A percentile compares a stretch with the other conserved stretches of the same genome.
These are phyloP conservation scores for Ophiostoma montium DNA, from an alignment of 2,329 filamentous ascomycete genomes.

Conservation along the genomic window DNA sequence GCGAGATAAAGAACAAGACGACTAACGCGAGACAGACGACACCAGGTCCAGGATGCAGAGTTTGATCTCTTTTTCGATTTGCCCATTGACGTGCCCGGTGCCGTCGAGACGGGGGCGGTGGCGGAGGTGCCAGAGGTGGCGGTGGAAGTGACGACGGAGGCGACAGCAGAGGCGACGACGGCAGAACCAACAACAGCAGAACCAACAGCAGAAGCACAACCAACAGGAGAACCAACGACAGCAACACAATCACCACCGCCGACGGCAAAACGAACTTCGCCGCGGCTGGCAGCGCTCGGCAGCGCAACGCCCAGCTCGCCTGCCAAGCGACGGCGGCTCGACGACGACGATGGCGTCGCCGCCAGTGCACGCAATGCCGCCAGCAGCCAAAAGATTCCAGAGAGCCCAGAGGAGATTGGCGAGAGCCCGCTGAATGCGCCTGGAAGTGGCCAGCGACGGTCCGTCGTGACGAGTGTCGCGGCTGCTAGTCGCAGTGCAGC, in stretches of 20 bases:
- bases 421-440: slow-evolving; percentile 42
- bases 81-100: background rate
- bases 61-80: slow-evolving; percentile 36
- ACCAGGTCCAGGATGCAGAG: slow-evolving; percentile 45
- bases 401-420: slow-evolving; percentile 28
- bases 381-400: background rate
- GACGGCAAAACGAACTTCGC: background rate
- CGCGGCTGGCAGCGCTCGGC: slow-evolving; percentile 6
- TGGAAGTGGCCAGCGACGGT: slow-evolving; percentile 37
- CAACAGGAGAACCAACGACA: background rate
- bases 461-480: slow-evolving; percentile 22
- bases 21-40: slow-evolving; percentile 26
- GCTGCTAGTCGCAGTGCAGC: slow-evolving; percentile 21
- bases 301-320: slow-evolving; percentile 32
- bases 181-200: slow-evolving; percentile 4
- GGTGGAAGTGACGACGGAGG: background rate
- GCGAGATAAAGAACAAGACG: background rate
- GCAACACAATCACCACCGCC: too few relatives aligned
- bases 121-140: slow-evolving; percentile 6
- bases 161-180: slow-evolving; percentile 3
- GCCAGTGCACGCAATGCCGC: background rate
- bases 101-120: slow-evolving; percentile 5
- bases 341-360: slow-evolving; percentile 9
- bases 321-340: slow-evolving; percentile 30
- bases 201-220: background rate